These are phyloP conservation scores for Stemphylium lycopersici DNA, from an alignment of 2,329 filamentous ascomycete genomes.

Conservation along the genomic window DNA sequence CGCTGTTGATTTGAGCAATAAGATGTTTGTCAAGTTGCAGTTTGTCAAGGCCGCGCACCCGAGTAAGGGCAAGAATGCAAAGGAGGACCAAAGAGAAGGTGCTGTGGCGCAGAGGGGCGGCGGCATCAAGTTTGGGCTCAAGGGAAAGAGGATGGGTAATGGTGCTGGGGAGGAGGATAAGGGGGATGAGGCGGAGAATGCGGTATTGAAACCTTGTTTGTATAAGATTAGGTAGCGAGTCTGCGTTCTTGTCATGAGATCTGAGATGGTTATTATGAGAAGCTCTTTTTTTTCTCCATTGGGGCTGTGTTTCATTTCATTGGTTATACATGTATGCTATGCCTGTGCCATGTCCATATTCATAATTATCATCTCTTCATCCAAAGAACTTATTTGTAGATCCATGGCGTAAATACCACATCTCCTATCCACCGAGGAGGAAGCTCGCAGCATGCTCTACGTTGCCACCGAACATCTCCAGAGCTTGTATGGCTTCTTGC, in stretches of 20 bases:
- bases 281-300: no score
- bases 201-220: slow-evolving; percentile 91
- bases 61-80: slow-evolving; percentile 74
- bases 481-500: slow-evolving; percentile 76
- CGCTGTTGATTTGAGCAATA: slow-evolving; percentile 83
- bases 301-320: no score
- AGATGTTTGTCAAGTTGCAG: slow-evolving; percentile 98
- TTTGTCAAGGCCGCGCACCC: slow-evolving; percentile 86
- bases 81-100: slow-evolving; percentile 37
- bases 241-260: background rate
- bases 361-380: no score
- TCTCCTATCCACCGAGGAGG: slow-evolving; percentile 58
- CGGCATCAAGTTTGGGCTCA: slow-evolving; percentile 38
- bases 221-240: slow-evolving; percentile 74
- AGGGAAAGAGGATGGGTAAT: slow-evolving; percentile 12
- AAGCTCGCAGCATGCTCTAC: slow-evolving; percentile 87
- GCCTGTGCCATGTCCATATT: no score
- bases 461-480: slow-evolving; percentile 84
- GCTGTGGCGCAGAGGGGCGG: slow-evolving; percentile 51
- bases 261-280: background rate
- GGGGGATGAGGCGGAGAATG: slow-evolving; percentile 64
- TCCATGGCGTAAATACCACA: no score
- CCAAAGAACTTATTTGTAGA: no score
- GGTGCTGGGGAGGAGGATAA: slow-evolving; percentile 45
- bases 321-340: no score